Percentiles rank a stretch among this genome's conserved stretches.
These are phyloP conservation scores for Tricholoma sp. DNA, from an alignment of 768 basidiomycete species.

Conservation along the genomic window DNA sequence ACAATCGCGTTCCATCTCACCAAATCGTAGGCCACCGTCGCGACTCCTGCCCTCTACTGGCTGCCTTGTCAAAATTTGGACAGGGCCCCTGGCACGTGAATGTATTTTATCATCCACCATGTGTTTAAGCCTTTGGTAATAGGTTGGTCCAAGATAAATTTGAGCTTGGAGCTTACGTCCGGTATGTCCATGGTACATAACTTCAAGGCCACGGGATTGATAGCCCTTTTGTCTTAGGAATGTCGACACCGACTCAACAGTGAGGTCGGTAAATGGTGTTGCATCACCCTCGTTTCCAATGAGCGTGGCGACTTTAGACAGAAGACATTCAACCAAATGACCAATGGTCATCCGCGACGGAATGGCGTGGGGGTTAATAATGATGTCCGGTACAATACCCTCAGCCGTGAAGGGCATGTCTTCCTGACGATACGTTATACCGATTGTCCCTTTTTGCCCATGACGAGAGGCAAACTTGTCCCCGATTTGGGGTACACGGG, in stretches of 20 bases:
- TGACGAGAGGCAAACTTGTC: conserved; percentile 99
- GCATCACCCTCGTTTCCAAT: conserved; percentile 98
- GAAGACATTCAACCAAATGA: conserved; percentile 95
- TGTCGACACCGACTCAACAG: conserved; percentile 95
- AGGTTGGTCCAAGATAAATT: conserved; percentile 97
- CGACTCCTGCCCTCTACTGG: conserved; percentile 98
- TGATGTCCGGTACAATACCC: conserved; percentile 93
- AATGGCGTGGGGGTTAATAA: conserved; percentile 99
- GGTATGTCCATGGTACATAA: conserved; percentile 99
- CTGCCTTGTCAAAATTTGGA: conserved; percentile 95
- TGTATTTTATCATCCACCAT: conserved; percentile 99
- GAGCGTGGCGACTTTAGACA: conserved; percentile 94
- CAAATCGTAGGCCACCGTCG: conserved; percentile 98
- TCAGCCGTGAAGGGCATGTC: conserved; percentile 99
- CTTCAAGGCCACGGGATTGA: conserved; percentile 93
- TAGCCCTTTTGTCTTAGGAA: conserved; percentile 87
- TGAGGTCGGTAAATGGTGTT: conserved; percentile 97
- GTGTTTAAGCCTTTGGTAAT: conserved; percentile 98
- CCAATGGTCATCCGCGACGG: conserved; percentile 99
- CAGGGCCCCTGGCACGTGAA: conserved; percentile 93
- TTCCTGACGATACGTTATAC: conserved; percentile 98
- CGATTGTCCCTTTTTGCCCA: conserved; percentile 99
- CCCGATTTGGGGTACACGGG: conserved; percentile 94
- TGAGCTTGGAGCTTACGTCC: conserved; percentile 98
- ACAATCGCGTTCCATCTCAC: conserved; percentile 99